These are phyloP conservation scores for Coemansia sp. DNA, from an alignment of 192 early-diverging fungal species.

Conservation along the genomic window DNA sequence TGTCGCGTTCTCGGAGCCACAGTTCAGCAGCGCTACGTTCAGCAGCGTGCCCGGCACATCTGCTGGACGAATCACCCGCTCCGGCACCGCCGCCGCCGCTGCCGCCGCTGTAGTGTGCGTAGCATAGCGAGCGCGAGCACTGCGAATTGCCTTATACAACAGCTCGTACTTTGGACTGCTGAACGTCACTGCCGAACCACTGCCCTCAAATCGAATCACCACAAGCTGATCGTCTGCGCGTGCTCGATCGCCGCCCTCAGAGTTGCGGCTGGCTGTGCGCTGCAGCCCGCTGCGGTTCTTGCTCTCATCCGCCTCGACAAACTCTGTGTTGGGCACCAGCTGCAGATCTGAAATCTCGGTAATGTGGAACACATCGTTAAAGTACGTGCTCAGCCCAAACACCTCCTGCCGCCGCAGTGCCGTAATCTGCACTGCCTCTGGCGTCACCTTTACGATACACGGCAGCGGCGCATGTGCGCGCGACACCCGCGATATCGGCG, in stretches of 20 bases:
- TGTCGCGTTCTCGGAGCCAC: constrained; percentile 77
- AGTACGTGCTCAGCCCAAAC: constrained; percentile 64
- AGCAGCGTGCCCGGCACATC: constrained; percentile 91
- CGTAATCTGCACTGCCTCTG: constrained; percentile 80
- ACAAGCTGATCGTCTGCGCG: constrained; percentile 65
- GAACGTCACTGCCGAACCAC: constrained; percentile 64
- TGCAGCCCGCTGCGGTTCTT: constrained; percentile 38
- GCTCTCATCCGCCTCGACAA: constrained; percentile 1
- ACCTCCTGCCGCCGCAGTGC: constrained; percentile 75
- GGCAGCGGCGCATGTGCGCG: constrained; percentile 66
- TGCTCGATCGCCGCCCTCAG: constrained; percentile 37
- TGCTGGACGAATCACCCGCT: constrained; percentile 76
- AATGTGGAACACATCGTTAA: constrained; percentile 88
- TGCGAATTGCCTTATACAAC: constrained; percentile 67
- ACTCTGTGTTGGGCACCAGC: constrained; percentile 39
- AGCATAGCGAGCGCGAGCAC: constrained; percentile 69
- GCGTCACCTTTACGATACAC: constrained; percentile 78
- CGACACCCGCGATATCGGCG: constrained; percentile 68
- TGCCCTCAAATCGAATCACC: constrained; percentile 72
- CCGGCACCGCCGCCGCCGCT: constrained; percentile 57
- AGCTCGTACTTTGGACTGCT: constrained; percentile 72
- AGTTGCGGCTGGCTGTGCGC: constrained; percentile 55
- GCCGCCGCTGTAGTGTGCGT: constrained; percentile 31
- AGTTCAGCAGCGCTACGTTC: constrained; percentile 89
- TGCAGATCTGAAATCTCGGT: constrained; percentile 74